Conservation (phyloP, 2,329 filamentous ascomycete genomes). For the Fusarium mundagurra region DNA sequence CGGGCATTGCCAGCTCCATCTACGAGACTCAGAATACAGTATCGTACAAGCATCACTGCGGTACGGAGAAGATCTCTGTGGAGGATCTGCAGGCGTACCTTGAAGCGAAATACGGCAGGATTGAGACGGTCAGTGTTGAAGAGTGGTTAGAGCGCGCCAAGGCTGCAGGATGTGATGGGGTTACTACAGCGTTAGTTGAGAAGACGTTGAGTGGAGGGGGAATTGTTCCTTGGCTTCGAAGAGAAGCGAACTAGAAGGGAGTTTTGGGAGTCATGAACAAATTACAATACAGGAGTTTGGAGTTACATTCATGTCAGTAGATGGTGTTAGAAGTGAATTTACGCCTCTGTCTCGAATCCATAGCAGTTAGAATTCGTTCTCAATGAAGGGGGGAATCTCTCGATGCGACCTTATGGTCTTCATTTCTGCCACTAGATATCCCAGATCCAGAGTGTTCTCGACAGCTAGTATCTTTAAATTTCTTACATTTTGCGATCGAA, state of each 20-base stretch:
- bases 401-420: no score
- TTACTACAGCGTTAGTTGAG: neutral
- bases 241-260: neutral
- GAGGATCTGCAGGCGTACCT: neutral
- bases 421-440: no score
- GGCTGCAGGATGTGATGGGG: neutral
- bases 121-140: neutral
- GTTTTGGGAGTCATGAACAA: neutral
- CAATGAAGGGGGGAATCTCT: no score
- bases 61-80: neutral
- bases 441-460: no score
- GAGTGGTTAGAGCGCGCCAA: neutral
- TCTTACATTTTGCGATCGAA: no score
- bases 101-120: neutral
- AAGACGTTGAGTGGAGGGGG: neutral
- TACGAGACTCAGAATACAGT: neutral
- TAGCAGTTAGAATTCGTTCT: neutral
- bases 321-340: neutral
- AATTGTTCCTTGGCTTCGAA: neutral
- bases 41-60: neutral
- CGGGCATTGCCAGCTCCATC: neutral
- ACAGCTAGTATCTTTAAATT: no score
- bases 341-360: neutral
- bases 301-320: neutral
- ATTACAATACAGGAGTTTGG: neutral